Evolutionary conservation across 495 filamentous ascomycete species (phyloP), one percentile per base, ranked within the genome.

Genomic region (Trichocladium antarcticum): DNA sequence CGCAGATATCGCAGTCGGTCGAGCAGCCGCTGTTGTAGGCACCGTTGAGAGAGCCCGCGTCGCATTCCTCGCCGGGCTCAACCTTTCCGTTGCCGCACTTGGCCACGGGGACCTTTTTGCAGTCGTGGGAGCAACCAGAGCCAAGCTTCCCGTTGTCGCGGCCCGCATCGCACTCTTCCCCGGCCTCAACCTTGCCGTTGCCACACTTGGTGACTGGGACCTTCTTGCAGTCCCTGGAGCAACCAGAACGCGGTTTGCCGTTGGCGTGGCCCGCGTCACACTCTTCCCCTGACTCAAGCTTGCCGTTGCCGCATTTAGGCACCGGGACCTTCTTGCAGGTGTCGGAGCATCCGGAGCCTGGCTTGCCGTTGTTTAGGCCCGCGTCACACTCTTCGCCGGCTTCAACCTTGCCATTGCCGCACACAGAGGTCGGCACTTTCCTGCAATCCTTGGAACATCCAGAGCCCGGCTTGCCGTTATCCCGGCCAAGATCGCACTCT

Each of bases 1-100:
- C 55, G 47, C 55, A 57, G 29, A 57, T 16, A 1, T 37, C 51
- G 47, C 55, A 57, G 21, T 54, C 45, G 8, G 29, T 40, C 8
- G 55, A 42, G 38, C 55, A 57, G 19, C 50, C 50, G 38, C 47
- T 53, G 40, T 51, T 45, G 45, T 57, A 44, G 24, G 46, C 50
- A 1, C 55, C 55, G 28, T 57, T 57, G 10, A 5, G 21, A 4
- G 42, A 37, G 19, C 55, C 55, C 15, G 50, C 55, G 28, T 57
- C 55, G 24, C 55, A 57, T 36, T 57, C 47, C 29, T 57, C 55
- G 34, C 44, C 47, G 7, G 16, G n/a, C 15, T 57, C 50, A 29
- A 47, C 17, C n/a, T 40, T 36, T 20, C 55, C 55, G 15, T 54
- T 35, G 12, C 51, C 51, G 22, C 50, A 53, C 15, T 8, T 27